phyloP scores from a whole-genome alignment of 208 protist genomes.

The Lotmaria passim region DNA sequence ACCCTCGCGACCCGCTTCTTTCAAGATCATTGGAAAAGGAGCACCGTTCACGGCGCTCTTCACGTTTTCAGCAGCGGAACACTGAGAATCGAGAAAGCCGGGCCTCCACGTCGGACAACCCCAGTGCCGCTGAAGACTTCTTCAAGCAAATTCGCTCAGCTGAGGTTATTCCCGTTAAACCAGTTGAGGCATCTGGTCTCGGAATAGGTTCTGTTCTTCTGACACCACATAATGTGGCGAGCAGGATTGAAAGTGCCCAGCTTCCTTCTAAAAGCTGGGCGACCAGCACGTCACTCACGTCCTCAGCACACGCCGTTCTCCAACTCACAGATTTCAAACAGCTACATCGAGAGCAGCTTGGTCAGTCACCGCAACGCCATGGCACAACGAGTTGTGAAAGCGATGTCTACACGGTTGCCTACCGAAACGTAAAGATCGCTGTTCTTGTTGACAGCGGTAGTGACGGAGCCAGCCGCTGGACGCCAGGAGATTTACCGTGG shows the following conservation, averaged over 20 bases:
- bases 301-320: constrained; percentile 10
- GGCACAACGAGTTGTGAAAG: not conserved
- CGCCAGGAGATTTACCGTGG: not conserved
- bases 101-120: not conserved
- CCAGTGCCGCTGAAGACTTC: not conserved
- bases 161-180: constrained; percentile 18
- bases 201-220: constrained; percentile 7
- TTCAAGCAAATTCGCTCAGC: not conserved
- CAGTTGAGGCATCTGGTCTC: constrained; percentile 24
- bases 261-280: constrained; percentile 33
- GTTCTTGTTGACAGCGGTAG: not conserved
- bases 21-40: too few relatives aligned
- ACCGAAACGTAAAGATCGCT: not conserved
- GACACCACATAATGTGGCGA: constrained; percentile 7
- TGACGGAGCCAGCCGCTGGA: not conserved
- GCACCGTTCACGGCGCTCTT: too few relatives aligned
- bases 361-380: not conserved
- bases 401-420: not conserved
- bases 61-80: too few relatives aligned
- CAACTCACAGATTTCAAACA: not conserved
- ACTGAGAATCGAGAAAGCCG: not conserved
- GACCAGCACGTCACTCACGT: constrained; percentile 10
- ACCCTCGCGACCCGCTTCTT: too few relatives aligned
- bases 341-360: not conserved
- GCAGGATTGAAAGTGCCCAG: constrained; percentile 2